A percentile compares a stretch with the other conserved stretches of the same genome.
Evolutionary conservation across 208 protist species (phyloP).

Genomic region (Leishmania turanica): DNA sequence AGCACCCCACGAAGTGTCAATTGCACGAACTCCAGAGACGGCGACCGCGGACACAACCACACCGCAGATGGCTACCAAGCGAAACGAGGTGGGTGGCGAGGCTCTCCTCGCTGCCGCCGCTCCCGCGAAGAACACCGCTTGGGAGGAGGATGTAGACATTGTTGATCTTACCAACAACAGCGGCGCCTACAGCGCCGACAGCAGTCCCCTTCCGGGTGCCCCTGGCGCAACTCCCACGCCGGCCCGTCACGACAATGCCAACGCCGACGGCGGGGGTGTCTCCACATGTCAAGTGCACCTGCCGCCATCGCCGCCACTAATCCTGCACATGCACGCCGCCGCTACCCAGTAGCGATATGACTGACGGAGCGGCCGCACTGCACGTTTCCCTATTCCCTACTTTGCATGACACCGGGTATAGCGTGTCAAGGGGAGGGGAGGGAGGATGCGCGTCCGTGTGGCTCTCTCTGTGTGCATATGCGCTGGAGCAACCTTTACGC

Average conservation of each 20-base stretch:
- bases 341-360: background rate
- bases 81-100: background rate
- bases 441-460: background rate
- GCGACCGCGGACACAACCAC: background rate
- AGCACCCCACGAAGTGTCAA: background rate
- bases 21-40: background rate
- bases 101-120: background rate
- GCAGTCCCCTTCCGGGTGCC: slow-evolving; percentile 19
- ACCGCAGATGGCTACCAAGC: background rate
- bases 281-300: slow-evolving; percentile 37
- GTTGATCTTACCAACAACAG: background rate
- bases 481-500: background rate
- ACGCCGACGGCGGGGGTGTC: slow-evolving; percentile 9
- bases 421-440: background rate
- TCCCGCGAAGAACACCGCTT: slow-evolving; percentile 8
- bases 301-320: slow-evolving; percentile 66
- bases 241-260: slow-evolving; percentile 26
- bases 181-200: slow-evolving; percentile 6
- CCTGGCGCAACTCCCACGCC: slow-evolving; percentile 47
- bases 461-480: background rate
- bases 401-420: background rate
- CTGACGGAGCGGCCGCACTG: background rate
- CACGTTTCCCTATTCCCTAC: background rate
- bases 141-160: slow-evolving; percentile 23
- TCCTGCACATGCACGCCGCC: slow-evolving; percentile 42